Evolutionary conservation across 345 rosid species (phyloP).

Genomic region (Boechera retrofracta): DNA sequence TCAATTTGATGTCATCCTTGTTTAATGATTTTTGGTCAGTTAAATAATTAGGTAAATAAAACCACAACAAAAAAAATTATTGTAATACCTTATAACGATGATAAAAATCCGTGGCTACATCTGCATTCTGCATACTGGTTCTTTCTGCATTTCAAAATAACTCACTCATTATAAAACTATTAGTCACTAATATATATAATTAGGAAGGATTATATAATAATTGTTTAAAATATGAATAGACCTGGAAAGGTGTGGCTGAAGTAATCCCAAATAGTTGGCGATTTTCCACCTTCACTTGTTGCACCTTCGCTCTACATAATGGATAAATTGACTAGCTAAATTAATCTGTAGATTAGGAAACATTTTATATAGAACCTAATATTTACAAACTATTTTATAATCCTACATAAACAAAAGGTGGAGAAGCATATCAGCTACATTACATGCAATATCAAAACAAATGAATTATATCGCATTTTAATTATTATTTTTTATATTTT

Average conservation of each 20-base stretch:
- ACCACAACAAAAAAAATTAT: background rate
- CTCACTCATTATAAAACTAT: background rate
- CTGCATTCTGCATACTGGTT: conserved; percentile 51
- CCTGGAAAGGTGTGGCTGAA: conserved; percentile 25
- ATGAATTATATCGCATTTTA: background rate
- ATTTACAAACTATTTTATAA: background rate
- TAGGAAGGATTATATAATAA: background rate
- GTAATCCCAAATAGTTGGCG: conserved; percentile 34
- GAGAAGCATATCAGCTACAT: background rate
- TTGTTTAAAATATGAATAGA: background rate
- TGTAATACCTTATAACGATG: conserved; percentile 50
- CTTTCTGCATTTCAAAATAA: conserved; percentile 43
- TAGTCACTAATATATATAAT: background rate
- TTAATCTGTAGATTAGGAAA: background rate
- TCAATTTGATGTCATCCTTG: conserved; percentile 57
- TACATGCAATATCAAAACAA: background rate
- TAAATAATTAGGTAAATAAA: background rate
- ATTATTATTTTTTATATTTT: background rate
- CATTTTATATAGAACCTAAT: background rate
- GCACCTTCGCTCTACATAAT: conserved; percentile 39
- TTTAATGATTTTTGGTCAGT: background rate
- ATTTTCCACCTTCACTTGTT: conserved; percentile 31
- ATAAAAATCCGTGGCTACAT: conserved; percentile 51
- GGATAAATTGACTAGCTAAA: background rate
- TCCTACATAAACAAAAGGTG: background rate